These are phyloP conservation scores for Fusarium nisikadoi DNA, from an alignment of 2,329 filamentous ascomycete species.

Conservation along the genomic window DNA sequence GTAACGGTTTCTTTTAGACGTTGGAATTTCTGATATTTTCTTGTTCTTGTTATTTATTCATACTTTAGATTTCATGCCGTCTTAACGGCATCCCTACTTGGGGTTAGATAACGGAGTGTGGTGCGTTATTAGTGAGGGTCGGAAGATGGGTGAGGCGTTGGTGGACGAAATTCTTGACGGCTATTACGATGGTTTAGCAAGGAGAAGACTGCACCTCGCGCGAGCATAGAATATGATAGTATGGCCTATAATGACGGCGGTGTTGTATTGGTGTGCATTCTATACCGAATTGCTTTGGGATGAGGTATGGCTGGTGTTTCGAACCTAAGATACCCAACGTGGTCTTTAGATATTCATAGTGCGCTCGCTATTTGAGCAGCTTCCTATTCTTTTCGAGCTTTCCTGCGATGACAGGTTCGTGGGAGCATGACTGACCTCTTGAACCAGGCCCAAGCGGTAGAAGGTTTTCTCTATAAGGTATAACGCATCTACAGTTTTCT, in stretches of 20 bases:
- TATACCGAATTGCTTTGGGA: constrained; percentile 4
- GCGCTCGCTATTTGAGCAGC: background rate
- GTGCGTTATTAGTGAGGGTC: constrained; percentile 1
- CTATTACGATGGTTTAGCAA: background rate
- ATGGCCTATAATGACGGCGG: constrained; percentile 23
- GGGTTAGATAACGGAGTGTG: constrained; percentile 16
- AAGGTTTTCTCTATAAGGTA: background rate
- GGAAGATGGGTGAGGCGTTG: constrained; percentile 34
- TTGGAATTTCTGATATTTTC: constrained; percentile 11
- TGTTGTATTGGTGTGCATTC: constrained; percentile 12
- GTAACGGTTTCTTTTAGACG: constrained; percentile 22
- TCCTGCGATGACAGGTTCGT: background rate
- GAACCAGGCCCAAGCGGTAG: background rate
- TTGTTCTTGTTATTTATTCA: constrained; percentile 12
- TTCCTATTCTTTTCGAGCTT: background rate
- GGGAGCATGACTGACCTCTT: background rate
- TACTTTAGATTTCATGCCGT: constrained; percentile 18
- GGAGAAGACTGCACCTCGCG: background rate
- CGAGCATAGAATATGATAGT: constrained; percentile 30
- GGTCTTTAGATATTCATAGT: constrained; percentile 12
- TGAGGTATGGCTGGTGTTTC: constrained; percentile 18
- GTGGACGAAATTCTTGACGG: constrained; percentile 10
- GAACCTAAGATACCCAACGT: constrained; percentile 14
- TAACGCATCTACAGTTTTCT: background rate
- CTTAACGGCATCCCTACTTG: constrained; percentile 6